Base-by-base conservation (phyloP, 257 asterid species). In the Rubia yunnanensis region DNA sequence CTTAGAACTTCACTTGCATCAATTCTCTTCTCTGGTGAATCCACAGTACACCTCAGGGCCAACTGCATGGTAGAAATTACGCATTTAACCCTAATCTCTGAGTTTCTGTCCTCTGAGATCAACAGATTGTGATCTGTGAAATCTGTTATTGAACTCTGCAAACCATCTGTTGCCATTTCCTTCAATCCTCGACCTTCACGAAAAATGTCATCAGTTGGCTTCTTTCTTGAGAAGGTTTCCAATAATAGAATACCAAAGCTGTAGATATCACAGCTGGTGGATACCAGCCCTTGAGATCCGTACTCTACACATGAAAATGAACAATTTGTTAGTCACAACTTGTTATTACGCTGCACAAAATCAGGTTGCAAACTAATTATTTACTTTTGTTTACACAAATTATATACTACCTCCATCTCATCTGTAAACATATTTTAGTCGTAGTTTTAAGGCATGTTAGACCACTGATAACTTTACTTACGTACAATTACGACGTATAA, bases 181-280 rank as follows among this genome's bases (percentile, higher is more conserved):
- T 46, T 64, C n/a, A 64, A 10, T 28, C 57, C 68, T n/a, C 28
- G 11, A 18, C 7, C 66, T n/a, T 58, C 72, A 0, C 34, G 10
- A 15, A 56, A 57, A 63, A 50, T 62, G 13, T 70, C 69, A 52
- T 61, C 63, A 18, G 55, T 61, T 35, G 68, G 73, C 63, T 24
- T 60, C 55, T 70, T 61, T 18, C 74, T 27, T n/a, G 64, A 24
- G 39, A 63, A 62, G 14, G 56, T 70, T 63, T 62, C 69, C 74
- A 70, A 27, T 26, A 62, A 13, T 18, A 70, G 17, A 3, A 70
- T 41, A 3, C 70, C 60, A 27, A 63, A 63, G 69, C 74, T 48
- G 5, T 63, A 63, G 35, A 63, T 35, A 20, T 71, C 66, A 26
- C 65, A 44, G 1, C 60, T 32, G 14, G 74, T 63, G 20, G 70